Conservation (phyloP, 495 filamentous ascomycete genomes). For the Penicillium malachiteum region DNA sequence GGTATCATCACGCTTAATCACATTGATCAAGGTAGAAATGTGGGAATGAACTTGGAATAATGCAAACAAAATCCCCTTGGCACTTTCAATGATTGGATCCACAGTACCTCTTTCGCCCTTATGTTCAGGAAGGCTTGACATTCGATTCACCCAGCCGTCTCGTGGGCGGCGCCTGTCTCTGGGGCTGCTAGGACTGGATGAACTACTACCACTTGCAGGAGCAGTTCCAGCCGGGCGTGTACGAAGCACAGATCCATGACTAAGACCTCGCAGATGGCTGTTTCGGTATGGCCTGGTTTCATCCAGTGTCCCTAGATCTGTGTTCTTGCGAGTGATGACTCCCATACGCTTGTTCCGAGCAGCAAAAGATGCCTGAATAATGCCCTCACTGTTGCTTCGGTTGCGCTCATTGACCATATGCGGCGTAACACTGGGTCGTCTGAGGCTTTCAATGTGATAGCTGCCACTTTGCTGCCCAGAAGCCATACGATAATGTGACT, state of each 20-base stretch:
- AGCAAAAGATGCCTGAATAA: slow-evolving; percentile 58
- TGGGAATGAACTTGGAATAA: slow-evolving; percentile 77
- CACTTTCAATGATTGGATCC: slow-evolving; percentile 71
- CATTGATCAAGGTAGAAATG: slow-evolving; percentile 67
- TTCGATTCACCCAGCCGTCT: slow-evolving; percentile 64
- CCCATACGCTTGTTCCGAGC: slow-evolving; percentile 77
- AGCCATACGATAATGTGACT: slow-evolving; percentile 75
- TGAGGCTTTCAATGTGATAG: slow-evolving; percentile 55
- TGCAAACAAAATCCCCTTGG: slow-evolving; percentile 84
- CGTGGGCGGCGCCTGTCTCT: slow-evolving; percentile 51
- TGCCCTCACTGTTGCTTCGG: slow-evolving; percentile 86
- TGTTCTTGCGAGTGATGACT: slow-evolving; percentile 71
- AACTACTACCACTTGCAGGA: slow-evolving; percentile 42
- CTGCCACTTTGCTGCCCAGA: slow-evolving; percentile 64
- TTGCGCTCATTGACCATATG: slow-evolving; percentile 72
- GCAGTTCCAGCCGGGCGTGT: slow-evolving; percentile 43
- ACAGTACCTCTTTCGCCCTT: slow-evolving; percentile 59
- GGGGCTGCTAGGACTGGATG: slow-evolving; percentile 57
- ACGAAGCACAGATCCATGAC: slow-evolving; percentile 75
- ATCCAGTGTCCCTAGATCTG: slow-evolving; percentile 72
- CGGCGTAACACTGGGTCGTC: slow-evolving; percentile 68
- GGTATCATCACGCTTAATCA: slow-evolving; percentile 65
- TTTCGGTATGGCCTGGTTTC: slow-evolving; percentile 71
- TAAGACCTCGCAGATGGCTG: slow-evolving; percentile 79
- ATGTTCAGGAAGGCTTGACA: slow-evolving; percentile 82